phyloP scores from a whole-genome alignment of 179 eudicot genomes.

The Silene coronaria region DNA sequence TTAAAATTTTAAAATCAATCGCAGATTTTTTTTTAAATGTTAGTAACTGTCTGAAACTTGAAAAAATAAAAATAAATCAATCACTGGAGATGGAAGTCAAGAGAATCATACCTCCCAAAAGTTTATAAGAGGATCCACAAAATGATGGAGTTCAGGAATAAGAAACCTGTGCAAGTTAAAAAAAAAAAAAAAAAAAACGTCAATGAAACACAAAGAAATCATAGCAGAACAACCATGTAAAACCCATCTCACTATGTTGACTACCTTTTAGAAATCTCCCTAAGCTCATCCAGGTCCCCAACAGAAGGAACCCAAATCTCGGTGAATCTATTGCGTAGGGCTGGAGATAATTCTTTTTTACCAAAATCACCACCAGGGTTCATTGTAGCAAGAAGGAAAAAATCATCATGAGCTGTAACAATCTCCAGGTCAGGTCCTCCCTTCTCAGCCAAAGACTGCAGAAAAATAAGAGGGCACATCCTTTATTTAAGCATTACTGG shows the following conservation, averaged over 20 bases:
- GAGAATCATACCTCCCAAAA: conserved; percentile 75
- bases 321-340: conserved; percentile 94
- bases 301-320: conserved; percentile 99
- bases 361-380: conserved; percentile 99
- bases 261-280: conserved; percentile 70
- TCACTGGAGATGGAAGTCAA: conserved; percentile 1
- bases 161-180: conserved; percentile 45
- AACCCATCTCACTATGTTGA: conserved; percentile 6
- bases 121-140: conserved; percentile 58
- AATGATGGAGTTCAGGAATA: conserved; percentile 31
- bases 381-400: conserved; percentile 96
- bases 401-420: conserved; percentile 65
- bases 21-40: neutral
- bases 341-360: conserved; percentile 92
- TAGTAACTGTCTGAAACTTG: neutral
- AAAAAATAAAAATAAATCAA: neutral
- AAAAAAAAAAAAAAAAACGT: neutral
- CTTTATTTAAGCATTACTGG: conserved; percentile 1
- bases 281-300: conserved; percentile 59
- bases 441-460: conserved; percentile 91
- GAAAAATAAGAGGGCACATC: neutral
- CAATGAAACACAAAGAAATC: conserved; percentile 1
- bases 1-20: too few species aligned
- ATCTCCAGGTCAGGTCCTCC: conserved; percentile 80
- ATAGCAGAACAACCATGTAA: neutral